A percentile compares a stretch with the other conserved stretches of the same genome.
phyloP scores from a whole-genome alignment of 805 yeast species.

The Suhomyces prunicola region DNA sequence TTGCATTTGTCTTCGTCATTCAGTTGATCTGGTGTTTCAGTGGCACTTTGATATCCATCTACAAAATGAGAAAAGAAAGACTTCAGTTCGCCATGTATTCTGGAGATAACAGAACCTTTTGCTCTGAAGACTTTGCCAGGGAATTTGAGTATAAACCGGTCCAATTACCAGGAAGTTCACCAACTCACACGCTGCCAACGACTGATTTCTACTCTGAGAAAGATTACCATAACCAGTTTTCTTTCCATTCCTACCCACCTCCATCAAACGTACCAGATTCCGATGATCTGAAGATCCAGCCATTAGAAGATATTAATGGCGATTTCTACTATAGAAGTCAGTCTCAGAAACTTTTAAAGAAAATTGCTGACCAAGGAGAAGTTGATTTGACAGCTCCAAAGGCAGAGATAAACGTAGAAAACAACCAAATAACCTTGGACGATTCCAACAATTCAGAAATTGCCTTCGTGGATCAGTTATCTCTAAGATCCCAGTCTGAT shows the following conservation, averaged over 20 bases:
- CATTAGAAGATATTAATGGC: slow-evolving; percentile 13
- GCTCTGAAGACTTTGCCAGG: slow-evolving; percentile 1
- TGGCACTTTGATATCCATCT: slow-evolving; percentile 22
- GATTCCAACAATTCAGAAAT: neutral
- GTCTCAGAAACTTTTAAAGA: slow-evolving; percentile 11
- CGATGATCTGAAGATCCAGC: slow-evolving; percentile 4
- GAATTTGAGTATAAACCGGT: slow-evolving; percentile 5
- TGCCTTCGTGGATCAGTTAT: neutral
- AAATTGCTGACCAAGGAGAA: neutral
- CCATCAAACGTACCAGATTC: neutral
- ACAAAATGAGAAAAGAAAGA: slow-evolving; percentile 7
- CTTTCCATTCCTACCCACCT: neutral
- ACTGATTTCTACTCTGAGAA: neutral
- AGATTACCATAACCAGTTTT: neutral
- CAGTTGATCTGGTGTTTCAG: slow-evolving; percentile 29
- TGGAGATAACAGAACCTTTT: neutral
- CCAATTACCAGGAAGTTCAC: neutral
- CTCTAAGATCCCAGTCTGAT: neutral
- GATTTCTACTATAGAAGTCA: slow-evolving; percentile 15
- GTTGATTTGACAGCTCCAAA: neutral
- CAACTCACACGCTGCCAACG: neutral
- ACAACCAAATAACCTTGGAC: neutral
- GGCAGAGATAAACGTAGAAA: neutral
- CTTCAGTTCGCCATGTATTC: slow-evolving; percentile 7
- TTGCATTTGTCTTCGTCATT: slow-evolving; percentile 27